Evolutionary conservation across 495 filamentous ascomycete genomes (phyloP), one percentile per base, ranked within the genome.

Genomic region (Talaromyces thailandensis): DNA sequence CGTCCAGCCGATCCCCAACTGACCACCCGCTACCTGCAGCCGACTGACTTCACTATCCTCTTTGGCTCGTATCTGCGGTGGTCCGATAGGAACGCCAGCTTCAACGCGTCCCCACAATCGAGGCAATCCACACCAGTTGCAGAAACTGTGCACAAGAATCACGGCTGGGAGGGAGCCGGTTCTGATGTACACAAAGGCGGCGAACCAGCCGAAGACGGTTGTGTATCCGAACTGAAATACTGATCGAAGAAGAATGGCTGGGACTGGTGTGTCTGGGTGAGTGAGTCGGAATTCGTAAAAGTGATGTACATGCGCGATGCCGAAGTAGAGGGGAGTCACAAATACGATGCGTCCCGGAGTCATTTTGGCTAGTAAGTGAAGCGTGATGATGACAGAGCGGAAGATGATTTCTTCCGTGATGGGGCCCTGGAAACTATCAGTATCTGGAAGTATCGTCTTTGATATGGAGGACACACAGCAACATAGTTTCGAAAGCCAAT

Each of bases 361-460:
- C 6, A 82, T 72, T 31, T 80, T 80, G n/a, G 92, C 84, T n/a
- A 93, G 73, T 5, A 96, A 74, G 69, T 96, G 87, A 3, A 96
- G 79, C 6, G 93, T 89, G 57, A 96, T 79, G 52, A 94, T 83
- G 53, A 88, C 82, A 2, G 90, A 89, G 71, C 94, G 90, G 77
- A 96, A 98, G 70, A 98, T 88, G 58, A 96, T 68, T 73, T 98
- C 94, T 78, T 98, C 94, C 9, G 90, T 96, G 37, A 94, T 71
- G 0, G 94, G 94, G 52, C 91, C 93, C 89, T 92, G 69, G 7
- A 56, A 31, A 52, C 24, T 18, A 45, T 63, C 29, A 50, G 66
- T 28, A 69, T 52, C 60, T 62, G 9, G 58, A 9, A 7, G 25
- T 11, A 24, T 24, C n/a, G 16, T 60, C 6, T 57, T 26, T 12